Evolutionary conservation across 352 stramenopile genomes (phyloP).

Genomic region (Pythium aquatile): DNA sequence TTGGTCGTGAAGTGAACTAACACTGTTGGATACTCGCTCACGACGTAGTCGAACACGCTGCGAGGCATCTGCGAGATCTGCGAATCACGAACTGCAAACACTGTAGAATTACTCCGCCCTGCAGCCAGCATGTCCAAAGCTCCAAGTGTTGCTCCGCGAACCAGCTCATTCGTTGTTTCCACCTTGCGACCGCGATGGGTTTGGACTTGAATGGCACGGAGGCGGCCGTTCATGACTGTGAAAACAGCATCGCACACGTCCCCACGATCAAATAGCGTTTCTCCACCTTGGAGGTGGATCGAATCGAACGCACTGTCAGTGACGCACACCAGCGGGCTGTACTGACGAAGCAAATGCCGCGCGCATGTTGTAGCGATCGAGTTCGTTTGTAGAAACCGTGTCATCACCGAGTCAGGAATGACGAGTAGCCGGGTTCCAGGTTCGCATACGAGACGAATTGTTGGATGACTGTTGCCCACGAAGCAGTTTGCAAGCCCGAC

Average conservation of each 20-base stretch:
- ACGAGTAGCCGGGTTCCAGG: slow-evolving; percentile 46
- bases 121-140: slow-evolving; percentile 82
- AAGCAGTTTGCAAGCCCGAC: slow-evolving; percentile 69
- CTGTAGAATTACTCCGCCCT: slow-evolving; percentile 69
- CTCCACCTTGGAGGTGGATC: slow-evolving; percentile 79
- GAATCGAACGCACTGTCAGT: slow-evolving; percentile 82
- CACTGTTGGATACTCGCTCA: slow-evolving; percentile 61
- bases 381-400: slow-evolving; percentile 52
- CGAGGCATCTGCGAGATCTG: slow-evolving; percentile 87
- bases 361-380: slow-evolving; percentile 53
- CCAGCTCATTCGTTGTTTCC: slow-evolving; percentile 77
- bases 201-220: slow-evolving; percentile 74
- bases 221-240: slow-evolving; percentile 72
- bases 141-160: slow-evolving; percentile 75
- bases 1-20: slow-evolving; percentile 83
- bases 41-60: slow-evolving; percentile 84
- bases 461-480: slow-evolving; percentile 41
- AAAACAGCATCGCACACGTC: slow-evolving; percentile 81
- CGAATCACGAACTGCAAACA: slow-evolving; percentile 85
- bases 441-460: slow-evolving; percentile 47
- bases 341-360: slow-evolving; percentile 66
- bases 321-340: slow-evolving; percentile 65
- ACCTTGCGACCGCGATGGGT: slow-evolving; percentile 54
- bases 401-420: slow-evolving; percentile 59
- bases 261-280: slow-evolving; percentile 75